Evolutionary conservation across 2,329 filamentous ascomycete genomes (phyloP), one percentile per base, ranked within the genome.

Genomic region (Alternaria sp.): DNA sequence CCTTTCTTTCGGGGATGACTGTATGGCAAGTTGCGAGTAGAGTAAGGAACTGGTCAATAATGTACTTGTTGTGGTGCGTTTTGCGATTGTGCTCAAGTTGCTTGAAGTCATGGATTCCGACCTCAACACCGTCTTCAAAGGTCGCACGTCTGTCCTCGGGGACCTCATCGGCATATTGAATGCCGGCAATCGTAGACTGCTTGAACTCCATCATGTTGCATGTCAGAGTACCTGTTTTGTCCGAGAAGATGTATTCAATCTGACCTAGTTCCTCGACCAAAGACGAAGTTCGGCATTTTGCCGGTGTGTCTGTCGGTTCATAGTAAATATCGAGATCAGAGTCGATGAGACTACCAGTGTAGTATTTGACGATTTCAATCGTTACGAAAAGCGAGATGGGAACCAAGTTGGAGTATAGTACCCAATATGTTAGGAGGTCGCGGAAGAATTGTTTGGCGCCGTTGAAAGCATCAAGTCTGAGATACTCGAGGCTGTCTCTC

Each of bases 161-260:
- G 2, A 98, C 89, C 43, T 94, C 92, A 54, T 95, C 93, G 12
- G 92, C 91, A 75, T 99, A 99, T 80, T 97, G 94, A 54, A 98
- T 89, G 26, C 95, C 95, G 26, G 88, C 92, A 74, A 99, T 98
- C 0, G 91, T 91, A 73, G 92, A 96, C 79, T 98, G 93, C 76
- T 93, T 93, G 79, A 98, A 99, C 78, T 98, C 94, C 95, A 99
- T 98, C 85, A 93, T 89, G 75, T 98, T 98, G 81, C 94, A 96
- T n/a, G 94, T 98, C 72, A 98, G 83, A 4, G 94, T 98, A 43
- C 94, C 94, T 1, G 94, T 98, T 83, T 98, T 98, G 83, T 98
- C 94, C 0, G 93, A 97, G 78, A 99, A 99, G 65, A 99, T 95
- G 73, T 96, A 99, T 75, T 98, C 95, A 44, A 99, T 96, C 86